Evolutionary conservation across 2,329 filamentous ascomycete genomes (phyloP), one percentile per base, ranked within the genome.

Genomic region (Nothophaeocryptopus gaeumannii): DNA sequence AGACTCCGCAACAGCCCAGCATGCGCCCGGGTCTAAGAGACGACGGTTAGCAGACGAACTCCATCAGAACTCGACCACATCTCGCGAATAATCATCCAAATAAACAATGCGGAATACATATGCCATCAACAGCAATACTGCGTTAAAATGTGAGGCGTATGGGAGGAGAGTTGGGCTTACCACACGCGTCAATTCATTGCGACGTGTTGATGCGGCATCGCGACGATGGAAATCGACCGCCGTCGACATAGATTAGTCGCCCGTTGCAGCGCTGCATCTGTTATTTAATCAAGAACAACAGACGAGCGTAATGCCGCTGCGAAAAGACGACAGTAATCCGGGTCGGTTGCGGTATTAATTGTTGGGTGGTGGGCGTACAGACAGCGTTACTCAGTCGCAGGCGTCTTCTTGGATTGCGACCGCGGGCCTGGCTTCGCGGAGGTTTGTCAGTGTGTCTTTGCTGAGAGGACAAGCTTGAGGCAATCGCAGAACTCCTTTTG

Each of bases 191-290:
- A 26, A 7, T 26, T 26, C 20, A 26, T 26, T 26, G 20, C 20
- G 20, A 26, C 20, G 20, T 26, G 20, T 26, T 26, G 20, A 26
- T 42, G 45, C 45, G 30, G 45, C 45, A 45, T 49, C 26, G 41
- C 45, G 39, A n/a, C 10, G 39, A 35, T 45, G 45, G 32, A 33
- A 74, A 72, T 71, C 68, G 75, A 72, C 65, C 63, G 63, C 73
- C 70, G 64, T 70, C 68, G 64, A 76, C 74, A 77, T 77, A 70
- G 70, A 71, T 72, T 61, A 58, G 61, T 63, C 58, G 61, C 62
- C 60, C 53, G 62, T 58, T 65, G 58, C 63, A 61, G 68, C 68
- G 67, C 71, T 66, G 72, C 73, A 75, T 75, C 73, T 70, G 74
- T 73, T 69, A 68, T 71, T 68, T 68, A 58, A 41, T 14, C 14